phyloP scores from a whole-genome alignment of 441 rosid species.

The Omphalea diandra region DNA sequence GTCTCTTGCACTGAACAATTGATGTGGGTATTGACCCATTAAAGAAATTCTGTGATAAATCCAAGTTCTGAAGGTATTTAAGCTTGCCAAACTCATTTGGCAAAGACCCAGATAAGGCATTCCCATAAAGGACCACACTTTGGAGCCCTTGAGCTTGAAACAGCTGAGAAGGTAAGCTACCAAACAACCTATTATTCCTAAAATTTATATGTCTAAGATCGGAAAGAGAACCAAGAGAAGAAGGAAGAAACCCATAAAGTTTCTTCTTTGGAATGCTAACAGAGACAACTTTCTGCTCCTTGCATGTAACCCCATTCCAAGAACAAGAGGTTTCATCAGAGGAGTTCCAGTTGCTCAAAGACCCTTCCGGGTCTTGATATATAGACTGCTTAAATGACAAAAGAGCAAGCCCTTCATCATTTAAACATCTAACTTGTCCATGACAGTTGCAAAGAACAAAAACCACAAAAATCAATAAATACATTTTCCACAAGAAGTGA shows the following conservation, averaged over 20 bases:
- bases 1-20: constrained; percentile 72
- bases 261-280: constrained; percentile 83
- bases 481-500: constrained; percentile 38
- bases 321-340: constrained; percentile 74
- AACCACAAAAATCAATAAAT: constrained; percentile 38
- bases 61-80: constrained; percentile 70
- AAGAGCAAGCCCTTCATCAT: constrained; percentile 70
- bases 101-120: constrained; percentile 73
- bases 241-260: constrained; percentile 70
- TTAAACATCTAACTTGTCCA: constrained; percentile 41
- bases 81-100: constrained; percentile 68
- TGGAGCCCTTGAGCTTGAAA: constrained; percentile 75
- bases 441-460: constrained; percentile 39
- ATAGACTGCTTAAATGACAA: constrained; percentile 68
- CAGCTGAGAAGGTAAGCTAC: constrained; percentile 68
- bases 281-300: constrained; percentile 70
- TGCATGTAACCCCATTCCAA: constrained; percentile 95
- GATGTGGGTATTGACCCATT: constrained; percentile 70
- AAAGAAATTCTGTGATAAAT: constrained; percentile 82
- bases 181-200: constrained; percentile 70
- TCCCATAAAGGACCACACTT: constrained; percentile 89
- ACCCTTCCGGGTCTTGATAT: constrained; percentile 70
- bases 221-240: constrained; percentile 74
- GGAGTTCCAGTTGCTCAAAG: constrained; percentile 81
- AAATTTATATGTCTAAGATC: constrained; percentile 86